Evolutionary conservation across 2,329 filamentous ascomycete species (phyloP), one percentile per base, ranked within the genome.

Genomic region (Diplodia seriata): DNA sequence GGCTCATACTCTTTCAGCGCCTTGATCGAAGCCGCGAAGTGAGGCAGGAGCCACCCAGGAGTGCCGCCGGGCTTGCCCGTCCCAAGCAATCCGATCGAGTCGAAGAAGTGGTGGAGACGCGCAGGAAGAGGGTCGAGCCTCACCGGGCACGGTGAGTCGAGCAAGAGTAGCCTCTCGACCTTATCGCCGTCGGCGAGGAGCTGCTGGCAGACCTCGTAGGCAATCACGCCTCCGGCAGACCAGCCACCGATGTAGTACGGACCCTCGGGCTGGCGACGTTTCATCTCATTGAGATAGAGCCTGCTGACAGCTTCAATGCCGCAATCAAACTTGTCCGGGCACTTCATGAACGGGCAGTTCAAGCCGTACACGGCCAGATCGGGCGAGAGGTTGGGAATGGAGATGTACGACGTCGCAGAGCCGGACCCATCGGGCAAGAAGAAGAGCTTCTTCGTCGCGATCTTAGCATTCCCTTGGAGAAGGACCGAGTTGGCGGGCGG

Each of bases 301-400:
- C 84, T 79, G 6, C 88, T 86, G 75, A 90, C 87, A 31, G 87
- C 87, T 72, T 89, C 86, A 66, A 91, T 86, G 69, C 88, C 88
- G 73, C 87, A 89, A 33, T 84, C 85, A 79, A 86, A 90, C 73
- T 89, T 85, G 69, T 88, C 84, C 0, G 89, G 89, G 1, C 84
- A 86, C 80, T 88, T 90, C 87, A 91, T 89, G 80, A 89, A 91
- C 4, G 89, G 89, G 59, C 87, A 91, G 78, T 91, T 91, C 71
- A 91, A 78, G 66, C 84, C 84, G 71, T 81, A 85, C 12, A 85
- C 82, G 59, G 80, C 81, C 71, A 85, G 78, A 70, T 85, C 81
- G n/a, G 80, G 75, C 33, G 81, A 82, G 59, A 85, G 81, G 70
- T 86, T 85, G 54, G 85, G 82, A 56, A 88, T 87, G 72, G 84